A percentile compares a stretch with the other conserved stretches of the same genome.
Evolutionary conservation across 148 eudicot genomes (phyloP).

Genomic region (Rhododendron henanense): DNA sequence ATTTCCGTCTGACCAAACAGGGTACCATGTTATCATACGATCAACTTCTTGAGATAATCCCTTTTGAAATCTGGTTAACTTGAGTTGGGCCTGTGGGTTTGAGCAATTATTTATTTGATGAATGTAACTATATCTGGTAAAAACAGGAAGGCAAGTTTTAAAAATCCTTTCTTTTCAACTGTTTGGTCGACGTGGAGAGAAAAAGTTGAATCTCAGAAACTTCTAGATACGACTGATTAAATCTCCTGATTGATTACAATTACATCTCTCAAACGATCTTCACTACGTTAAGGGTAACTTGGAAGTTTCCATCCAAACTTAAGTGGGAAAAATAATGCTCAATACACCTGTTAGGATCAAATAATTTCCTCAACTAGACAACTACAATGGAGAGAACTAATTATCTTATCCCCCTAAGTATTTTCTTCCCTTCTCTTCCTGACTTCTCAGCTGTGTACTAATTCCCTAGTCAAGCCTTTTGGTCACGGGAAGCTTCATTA

Average conservation of each 20-base stretch:
- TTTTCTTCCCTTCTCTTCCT: background rate
- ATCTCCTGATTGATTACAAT: too few species aligned
- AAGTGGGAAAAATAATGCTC: background rate
- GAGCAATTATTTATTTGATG: background rate
- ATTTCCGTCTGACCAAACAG: background rate
- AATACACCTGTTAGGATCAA: background rate
- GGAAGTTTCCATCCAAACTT: background rate
- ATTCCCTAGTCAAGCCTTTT: too few species aligned
- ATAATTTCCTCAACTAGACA: background rate
- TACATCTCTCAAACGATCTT: background rate
- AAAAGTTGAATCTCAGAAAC: background rate
- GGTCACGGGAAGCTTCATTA: background rate
- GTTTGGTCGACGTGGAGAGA: too few species aligned
- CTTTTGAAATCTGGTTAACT: background rate
- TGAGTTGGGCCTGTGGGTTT: background rate
- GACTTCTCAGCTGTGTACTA: background rate
- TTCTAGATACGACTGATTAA: background rate
- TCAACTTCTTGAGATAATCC: background rate
- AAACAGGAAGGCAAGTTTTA: background rate
- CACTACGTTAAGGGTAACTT: background rate
- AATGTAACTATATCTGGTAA: background rate
- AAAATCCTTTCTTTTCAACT: background rate
- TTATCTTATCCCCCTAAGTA: background rate
- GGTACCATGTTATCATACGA: background rate
- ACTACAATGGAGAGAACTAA: background rate